Base-by-base conservation (phyloP, 371 early-diverging fungal species). In the Saksenaea vasiformis region DNA sequence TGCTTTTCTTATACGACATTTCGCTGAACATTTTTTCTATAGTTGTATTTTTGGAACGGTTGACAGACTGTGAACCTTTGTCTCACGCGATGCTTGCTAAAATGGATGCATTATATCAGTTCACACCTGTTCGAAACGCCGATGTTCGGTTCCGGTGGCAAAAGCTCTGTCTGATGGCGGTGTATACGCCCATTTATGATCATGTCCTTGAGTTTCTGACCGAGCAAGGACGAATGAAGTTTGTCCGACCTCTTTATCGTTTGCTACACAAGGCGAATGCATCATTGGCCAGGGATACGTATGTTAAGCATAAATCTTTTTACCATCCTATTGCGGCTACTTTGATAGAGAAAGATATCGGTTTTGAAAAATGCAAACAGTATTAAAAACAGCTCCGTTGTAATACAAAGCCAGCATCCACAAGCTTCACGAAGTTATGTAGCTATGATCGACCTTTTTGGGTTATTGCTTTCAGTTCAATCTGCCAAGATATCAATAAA, bases 151-250 rank as follows among this genome's bases (percentile, higher is more conserved):
- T 93, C 76, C 80, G 91, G 47, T 97, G 95, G 95, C 88, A 91
- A 41, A 74, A 80, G 72, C 61, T 95, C 35, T 91, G 93, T 69
- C 79, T 97, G n/a, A 79, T 82, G 70, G 81, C 92, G 24, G 75
- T 82, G 56, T 90, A 93, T 65, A 87, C 90, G 72, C 75, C 81
- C 36, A 86, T 93, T 36, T 90, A 87, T 62, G 85, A 87, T 13
- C 70, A 82, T 2, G 92, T 93, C 0, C 87, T 87, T 13, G 78
- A 79, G n/a, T 94, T 97, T 71, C 75, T 95, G 7, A 86, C 85
- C 5, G 77, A 85, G 61, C 93, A 94, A 74, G 98, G 98, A 9
- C 80, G 98, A 51, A 97, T 96, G 97, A 97, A 97, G 78, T 95
- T 84, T 71, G 91, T 93, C 2, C 78, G 93, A n/a, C 89, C 91